A percentile compares a stretch with the other conserved stretches of the same genome.
Evolutionary conservation across 345 rosid genomes (phyloP).

Genomic region (Corchorus capsularis): DNA sequence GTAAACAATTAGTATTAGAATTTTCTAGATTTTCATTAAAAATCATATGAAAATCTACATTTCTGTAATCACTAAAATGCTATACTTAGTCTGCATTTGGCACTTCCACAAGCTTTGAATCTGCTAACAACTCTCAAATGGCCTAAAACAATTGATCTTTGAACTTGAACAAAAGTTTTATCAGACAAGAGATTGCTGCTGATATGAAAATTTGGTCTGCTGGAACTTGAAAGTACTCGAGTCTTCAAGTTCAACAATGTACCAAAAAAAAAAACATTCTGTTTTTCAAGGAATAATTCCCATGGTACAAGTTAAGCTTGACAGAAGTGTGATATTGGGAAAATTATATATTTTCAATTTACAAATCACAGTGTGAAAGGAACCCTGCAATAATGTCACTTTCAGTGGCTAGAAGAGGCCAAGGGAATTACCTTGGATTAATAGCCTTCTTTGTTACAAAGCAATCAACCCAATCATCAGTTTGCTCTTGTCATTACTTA

Average conservation of each 20-base stretch:
- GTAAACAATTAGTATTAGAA: background rate
- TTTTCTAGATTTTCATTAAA: background rate
- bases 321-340: background rate
- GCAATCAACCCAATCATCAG: background rate
- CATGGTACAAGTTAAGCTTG: no score
- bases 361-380: background rate
- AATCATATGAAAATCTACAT: background rate
- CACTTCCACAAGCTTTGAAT: background rate
- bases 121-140: background rate
- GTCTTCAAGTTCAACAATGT: background rate
- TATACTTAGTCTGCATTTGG: background rate
- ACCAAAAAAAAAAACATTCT: background rate
- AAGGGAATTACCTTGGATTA: background rate
- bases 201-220: background rate
- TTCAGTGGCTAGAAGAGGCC: background rate
- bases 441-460: background rate
- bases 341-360: background rate
- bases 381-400: constrained; percentile 1
- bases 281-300: background rate
- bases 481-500: background rate
- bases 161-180: background rate
- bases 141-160: background rate
- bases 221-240: background rate
- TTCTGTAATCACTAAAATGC: background rate
- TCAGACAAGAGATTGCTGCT: background rate